Percentiles rank a stretch among this genome's conserved stretches.
phyloP scores from a whole-genome alignment of 768 basidiomycete genomes.

The Termitomyces sp. region DNA sequence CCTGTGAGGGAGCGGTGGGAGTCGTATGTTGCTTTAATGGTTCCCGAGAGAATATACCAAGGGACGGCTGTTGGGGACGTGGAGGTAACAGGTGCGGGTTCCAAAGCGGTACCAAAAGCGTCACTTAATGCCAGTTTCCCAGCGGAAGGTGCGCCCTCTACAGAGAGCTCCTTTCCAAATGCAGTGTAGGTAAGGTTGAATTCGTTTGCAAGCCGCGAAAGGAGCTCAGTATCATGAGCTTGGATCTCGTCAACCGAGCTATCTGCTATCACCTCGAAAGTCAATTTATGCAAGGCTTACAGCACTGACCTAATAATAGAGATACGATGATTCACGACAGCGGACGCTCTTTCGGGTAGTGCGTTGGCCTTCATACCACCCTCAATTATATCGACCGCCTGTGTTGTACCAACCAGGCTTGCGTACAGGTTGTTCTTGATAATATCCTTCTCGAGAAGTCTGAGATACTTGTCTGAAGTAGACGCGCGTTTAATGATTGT shows the following conservation, averaged over 20 bases:
- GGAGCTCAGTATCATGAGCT: constrained; percentile 36
- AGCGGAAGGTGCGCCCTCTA: constrained; percentile 23
- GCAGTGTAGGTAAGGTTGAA: constrained; percentile 56
- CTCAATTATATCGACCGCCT: constrained; percentile 68
- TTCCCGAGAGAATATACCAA: constrained; percentile 52
- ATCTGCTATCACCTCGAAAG: background rate
- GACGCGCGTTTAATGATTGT: constrained; percentile 40
- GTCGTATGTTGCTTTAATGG: constrained; percentile 57
- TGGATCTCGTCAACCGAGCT: constrained; percentile 40
- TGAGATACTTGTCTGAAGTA: constrained; percentile 45
- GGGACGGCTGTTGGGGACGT: constrained; percentile 35
- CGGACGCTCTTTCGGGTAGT: constrained; percentile 68
- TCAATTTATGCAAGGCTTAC: background rate
- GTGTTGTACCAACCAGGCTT: constrained; percentile 61
- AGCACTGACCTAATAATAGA: constrained; percentile 45
- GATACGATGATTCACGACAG: constrained; percentile 69
- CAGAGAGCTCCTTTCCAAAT: constrained; percentile 41
- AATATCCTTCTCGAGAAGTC: constrained; percentile 41
- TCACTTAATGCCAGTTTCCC: constrained; percentile 49
- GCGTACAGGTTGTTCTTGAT: constrained; percentile 32
- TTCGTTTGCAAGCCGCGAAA: constrained; percentile 39
- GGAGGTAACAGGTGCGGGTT: constrained; percentile 65
- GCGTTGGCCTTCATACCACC: constrained; percentile 74
- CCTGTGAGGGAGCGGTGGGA: constrained; percentile 33
- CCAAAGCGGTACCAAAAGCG: constrained; percentile 43